Evolutionary conservation across 2,329 filamentous ascomycete species (phyloP).

Genomic region (Penicillium sp.): DNA sequence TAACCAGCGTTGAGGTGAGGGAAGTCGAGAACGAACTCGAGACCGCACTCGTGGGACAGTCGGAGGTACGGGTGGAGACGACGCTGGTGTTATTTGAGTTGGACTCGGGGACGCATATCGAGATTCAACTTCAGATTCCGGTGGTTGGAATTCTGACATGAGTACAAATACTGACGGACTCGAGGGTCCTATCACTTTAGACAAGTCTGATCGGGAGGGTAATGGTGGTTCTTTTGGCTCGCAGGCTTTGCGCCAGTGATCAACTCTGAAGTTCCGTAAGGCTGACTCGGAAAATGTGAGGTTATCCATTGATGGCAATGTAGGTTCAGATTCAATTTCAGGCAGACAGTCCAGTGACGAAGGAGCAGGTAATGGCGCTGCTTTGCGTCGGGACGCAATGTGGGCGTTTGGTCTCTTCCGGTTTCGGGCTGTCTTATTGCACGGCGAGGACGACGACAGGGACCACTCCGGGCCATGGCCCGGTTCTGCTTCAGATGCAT

Average conservation of each 20-base stretch:
- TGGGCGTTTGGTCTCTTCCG: background rate
- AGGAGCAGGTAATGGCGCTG: background rate
- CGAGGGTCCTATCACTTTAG: background rate
- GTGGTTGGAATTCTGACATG: background rate
- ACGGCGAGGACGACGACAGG: background rate
- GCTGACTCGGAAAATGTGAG: background rate
- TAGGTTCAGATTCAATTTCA: background rate
- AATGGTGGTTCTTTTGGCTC: background rate
- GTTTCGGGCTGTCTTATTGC: background rate
- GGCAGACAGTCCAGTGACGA: background rate
- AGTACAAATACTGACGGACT: background rate
- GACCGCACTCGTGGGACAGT: background rate
- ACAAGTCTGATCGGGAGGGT: background rate
- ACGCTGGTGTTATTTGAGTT: background rate
- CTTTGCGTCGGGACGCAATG: background rate
- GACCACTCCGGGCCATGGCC: background rate
- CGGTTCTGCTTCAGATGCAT: background rate
- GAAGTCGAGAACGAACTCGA: too few species aligned
- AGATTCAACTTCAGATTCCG: background rate
- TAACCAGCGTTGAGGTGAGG: background rate
- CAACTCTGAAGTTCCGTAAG: background rate
- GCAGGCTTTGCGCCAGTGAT: background rate
- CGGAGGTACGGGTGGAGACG: background rate
- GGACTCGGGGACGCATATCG: background rate
- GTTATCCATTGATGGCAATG: background rate